Evolutionary conservation across 257 asterid genomes (phyloP).

Genomic region (Penstemon davidsonii): DNA sequence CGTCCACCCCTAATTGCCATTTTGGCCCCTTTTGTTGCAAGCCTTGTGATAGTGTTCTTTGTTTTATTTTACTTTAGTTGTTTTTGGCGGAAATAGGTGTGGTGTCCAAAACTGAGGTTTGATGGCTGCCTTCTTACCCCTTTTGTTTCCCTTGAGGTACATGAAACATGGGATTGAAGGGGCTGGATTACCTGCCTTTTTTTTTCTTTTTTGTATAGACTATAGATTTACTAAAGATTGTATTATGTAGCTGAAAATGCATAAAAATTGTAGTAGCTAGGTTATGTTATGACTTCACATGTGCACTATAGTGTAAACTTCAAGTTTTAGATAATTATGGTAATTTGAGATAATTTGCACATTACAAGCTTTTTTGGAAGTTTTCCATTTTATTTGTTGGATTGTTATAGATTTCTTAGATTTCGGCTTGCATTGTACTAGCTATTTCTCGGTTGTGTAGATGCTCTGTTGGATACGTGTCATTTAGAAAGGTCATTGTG

Average conservation of each 20-base stretch:
- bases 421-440: no score
- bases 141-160: slow-evolving; percentile 28
- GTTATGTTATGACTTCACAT: no score
- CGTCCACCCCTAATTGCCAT: slow-evolving; percentile 43
- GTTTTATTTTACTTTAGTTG: neutral
- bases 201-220: slow-evolving; percentile 42
- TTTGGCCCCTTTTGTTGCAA: slow-evolving; percentile 17
- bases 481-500: no score
- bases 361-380: neutral
- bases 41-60: slow-evolving; percentile 26
- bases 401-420: no score
- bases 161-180: slow-evolving; percentile 22
- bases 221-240: slow-evolving; percentile 27
- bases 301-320: neutral
- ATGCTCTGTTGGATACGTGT: no score
- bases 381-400: neutral
- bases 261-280: neutral
- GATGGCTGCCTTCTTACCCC: slow-evolving; percentile 19
- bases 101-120: no score
- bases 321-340: no score
- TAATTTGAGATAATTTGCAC: neutral
- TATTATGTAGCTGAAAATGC: slow-evolving; percentile 41
- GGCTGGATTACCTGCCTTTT: slow-evolving; percentile 36
- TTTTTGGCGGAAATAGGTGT: slow-evolving; percentile 23
- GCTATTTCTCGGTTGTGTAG: no score